A percentile compares a stretch with the other conserved stretches of the same genome.
Evolutionary conservation across 768 basidiomycete genomes (phyloP).

Genomic region (Lanmaoa pseudosensibilis): DNA sequence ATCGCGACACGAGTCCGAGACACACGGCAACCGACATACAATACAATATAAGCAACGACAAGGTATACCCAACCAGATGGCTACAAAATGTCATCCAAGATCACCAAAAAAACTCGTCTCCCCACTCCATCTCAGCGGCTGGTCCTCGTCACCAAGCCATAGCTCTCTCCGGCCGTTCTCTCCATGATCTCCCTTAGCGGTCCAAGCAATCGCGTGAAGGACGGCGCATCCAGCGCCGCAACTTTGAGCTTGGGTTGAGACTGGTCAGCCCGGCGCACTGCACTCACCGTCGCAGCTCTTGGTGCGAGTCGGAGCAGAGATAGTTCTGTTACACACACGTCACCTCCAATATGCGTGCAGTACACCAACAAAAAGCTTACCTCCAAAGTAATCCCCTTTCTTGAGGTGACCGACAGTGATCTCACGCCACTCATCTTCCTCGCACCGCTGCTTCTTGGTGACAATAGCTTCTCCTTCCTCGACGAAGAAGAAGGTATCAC

Average conservation of each 20-base stretch:
- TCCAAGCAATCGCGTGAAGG: conserved; percentile 92
- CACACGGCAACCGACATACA: background rate
- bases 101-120: background rate
- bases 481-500: conserved; percentile 96
- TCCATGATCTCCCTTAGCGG: conserved; percentile 93
- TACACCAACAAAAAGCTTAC: conserved; percentile 43
- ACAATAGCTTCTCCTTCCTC: conserved; percentile 92
- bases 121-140: conserved; percentile 29
- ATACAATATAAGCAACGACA: conserved; percentile 7
- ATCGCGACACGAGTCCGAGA: conserved; percentile 24
- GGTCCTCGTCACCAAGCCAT: conserved; percentile 41
- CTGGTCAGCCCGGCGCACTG: conserved; percentile 47
- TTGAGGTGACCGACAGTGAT: conserved; percentile 71
- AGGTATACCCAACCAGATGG: conserved; percentile 7
- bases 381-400: conserved; percentile 98
- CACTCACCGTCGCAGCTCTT: conserved; percentile 95
- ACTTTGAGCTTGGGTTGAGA: conserved; percentile 76
- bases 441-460: conserved; percentile 66
- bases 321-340: conserved; percentile 58
- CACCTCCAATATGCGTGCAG: background rate
- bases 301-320: conserved; percentile 86
- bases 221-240: conserved; percentile 87
- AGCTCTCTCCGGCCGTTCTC: conserved; percentile 78
- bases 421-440: conserved; percentile 58
- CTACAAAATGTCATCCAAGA: conserved; percentile 9